Base-by-base conservation (phyloP, 2,329 filamentous ascomycete genomes). In the Exophiala viscosa region DNA sequence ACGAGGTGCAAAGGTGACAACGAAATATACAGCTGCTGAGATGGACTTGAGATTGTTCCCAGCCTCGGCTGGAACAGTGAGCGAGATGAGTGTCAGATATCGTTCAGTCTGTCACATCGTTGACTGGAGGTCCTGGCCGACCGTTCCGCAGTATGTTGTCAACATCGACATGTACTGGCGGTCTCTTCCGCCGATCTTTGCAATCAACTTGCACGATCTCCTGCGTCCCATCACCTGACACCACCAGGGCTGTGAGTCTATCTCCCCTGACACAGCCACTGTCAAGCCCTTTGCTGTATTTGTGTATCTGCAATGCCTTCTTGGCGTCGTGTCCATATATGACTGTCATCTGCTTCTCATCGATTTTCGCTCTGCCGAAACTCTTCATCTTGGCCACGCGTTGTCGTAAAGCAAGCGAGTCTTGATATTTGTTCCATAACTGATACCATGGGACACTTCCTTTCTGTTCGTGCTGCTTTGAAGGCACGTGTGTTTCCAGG, bases 241-340 rank as follows among this genome's bases (percentile, higher is more conserved):
- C 81, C 2, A 96, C 76, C 53, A 96, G 69, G 1, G 88, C 91
- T 1, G 87, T 89, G 59, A 99, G 73, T 57, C 82, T 76, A 1
- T 84, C 84, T 9, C 90, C 91, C 57, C 80, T 81, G 2, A 89
- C 83, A 67, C 93, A 97, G 0, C 84, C 86, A 0, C 87, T 88
- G 69, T 97, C 93, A 42, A 97, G 75, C 0, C 93, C 93, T 65
- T 90, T 88, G 3, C 86, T 88, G 69, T 88, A 95, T 44, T 79
- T 76, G 45, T 81, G 69, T 14, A 86, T 70, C 64, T 80, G 79
- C 20, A 95, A 78, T 0, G 90, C 90, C 2, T 73, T 72, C 63
- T 85, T 84, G 17, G 89, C 82, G 67, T 96, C 89, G 67, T 97
- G 92, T 4, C 91, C 91, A 69, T 95, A 96, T 52, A 95, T 78